Evolutionary conservation across 1,284 basidiomycete genomes (phyloP).

Genomic region (Sphaerobolus stellatus): DNA sequence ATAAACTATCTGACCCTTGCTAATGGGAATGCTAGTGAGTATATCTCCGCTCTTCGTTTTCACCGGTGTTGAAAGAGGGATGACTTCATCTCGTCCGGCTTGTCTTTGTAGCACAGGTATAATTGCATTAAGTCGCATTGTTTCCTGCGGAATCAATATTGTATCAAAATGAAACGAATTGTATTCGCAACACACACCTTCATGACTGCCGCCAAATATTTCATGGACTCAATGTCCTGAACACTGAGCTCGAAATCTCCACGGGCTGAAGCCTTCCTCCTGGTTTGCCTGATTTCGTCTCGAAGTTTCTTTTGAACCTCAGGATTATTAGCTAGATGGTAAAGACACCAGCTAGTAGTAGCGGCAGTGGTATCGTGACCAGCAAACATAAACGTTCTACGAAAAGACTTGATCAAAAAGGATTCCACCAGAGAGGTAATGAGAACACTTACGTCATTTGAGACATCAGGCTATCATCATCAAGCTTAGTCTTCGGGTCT

Average conservation of each 20-base stretch:
- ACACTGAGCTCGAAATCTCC: constrained; percentile 30
- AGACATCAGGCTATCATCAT: constrained; percentile 49
- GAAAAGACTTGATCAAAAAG: constrained; percentile 20
- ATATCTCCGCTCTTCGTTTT: constrained; percentile 29
- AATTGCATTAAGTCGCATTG: constrained; percentile 41
- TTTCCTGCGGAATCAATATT: constrained; percentile 33
- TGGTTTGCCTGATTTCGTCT: background rate
- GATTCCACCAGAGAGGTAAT: background rate
- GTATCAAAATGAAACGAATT: background rate
- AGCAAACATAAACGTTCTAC: constrained; percentile 29
- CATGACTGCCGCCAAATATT: constrained; percentile 59
- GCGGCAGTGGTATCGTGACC: constrained; percentile 57
- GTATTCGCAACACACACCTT: constrained; percentile 26
- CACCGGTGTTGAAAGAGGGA: constrained; percentile 44
- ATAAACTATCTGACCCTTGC: constrained; percentile 39
- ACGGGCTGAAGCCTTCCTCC: constrained; percentile 4
- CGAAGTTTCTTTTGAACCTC: background rate
- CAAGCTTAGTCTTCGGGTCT: constrained; percentile 42
- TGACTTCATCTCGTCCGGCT: constrained; percentile 40
- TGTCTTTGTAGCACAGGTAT: constrained; percentile 39
- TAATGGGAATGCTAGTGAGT: constrained; percentile 35
- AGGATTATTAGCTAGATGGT: background rate
- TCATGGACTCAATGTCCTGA: constrained; percentile 47
- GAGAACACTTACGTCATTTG: constrained; percentile 39
- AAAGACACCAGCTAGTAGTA: constrained; percentile 17